Evolutionary conservation across 2,329 filamentous ascomycete genomes (phyloP), one percentile per base, ranked within the genome.

Genomic region (Verticillium zaregamsianum): DNA sequence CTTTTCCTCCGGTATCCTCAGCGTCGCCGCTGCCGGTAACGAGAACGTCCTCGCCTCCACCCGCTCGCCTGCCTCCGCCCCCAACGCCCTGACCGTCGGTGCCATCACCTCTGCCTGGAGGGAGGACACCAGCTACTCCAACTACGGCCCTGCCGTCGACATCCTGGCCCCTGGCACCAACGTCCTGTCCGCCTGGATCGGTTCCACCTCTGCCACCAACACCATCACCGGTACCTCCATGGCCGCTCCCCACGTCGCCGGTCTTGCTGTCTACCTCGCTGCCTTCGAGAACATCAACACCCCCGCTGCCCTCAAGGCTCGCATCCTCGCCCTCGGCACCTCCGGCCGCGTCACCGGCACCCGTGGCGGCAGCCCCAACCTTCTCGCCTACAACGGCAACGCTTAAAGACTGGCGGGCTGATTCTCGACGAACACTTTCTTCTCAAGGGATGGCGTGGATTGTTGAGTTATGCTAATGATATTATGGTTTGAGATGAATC

Each of bases 1-100:
- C 45, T 79, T 78, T 66, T 67, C 69, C 28, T 68, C 70, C 1
- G 83, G 83, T 20, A 72, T 87, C 23, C 76, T 83, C 58, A 76
- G 81, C 1, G 79, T 82, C 35, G 82, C 84, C 1, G 82, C 84
- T 5, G 83, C 84, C 15, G 84, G 84, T 15, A 86, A 86, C 68
- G 71, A 70, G 58, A 74, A 81, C 61, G 76, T 76, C 1, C 40
- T 54, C 11, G 67, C 67, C 25, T 49, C 68, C 4, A 71, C 73
- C 65, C 73, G 69, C 55, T 85, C 82, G 0, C 82, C 82, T 0
- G 82, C 81, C 1, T 80, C 78, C 0, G 77, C 78, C 15, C 67
- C 77, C 11, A 71, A 72, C 31, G 83, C 81, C 57, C 73, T 84
- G 65, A 85, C 82, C 0, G 83, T 86, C 14, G 83, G 80, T 3